Percentiles rank a stretch among this genome's conserved stretches.
Conservation (phyloP, 1,139 yeast species). For the Hyphopichia wangnamkhiaoensis region DNA sequence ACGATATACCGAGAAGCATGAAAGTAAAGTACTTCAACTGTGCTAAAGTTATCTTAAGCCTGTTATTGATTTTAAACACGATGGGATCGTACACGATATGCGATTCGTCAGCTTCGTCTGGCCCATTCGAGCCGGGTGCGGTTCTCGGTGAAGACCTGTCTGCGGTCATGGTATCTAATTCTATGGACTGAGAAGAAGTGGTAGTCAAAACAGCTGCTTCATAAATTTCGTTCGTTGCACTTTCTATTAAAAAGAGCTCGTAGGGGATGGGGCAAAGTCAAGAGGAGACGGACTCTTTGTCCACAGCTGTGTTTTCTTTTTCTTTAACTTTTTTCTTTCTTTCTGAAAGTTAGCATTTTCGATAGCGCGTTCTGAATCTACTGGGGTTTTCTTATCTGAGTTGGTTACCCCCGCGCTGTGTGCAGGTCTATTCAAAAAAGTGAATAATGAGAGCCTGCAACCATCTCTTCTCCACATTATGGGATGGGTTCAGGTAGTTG, state of each 20-base stretch:
- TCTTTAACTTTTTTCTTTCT: too few relatives aligned
- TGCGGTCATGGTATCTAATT: constrained; percentile 3
- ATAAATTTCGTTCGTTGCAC: too few relatives aligned
- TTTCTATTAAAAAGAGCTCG: too few relatives aligned
- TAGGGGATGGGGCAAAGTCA: too few relatives aligned
- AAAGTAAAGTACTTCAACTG: constrained; percentile 62
- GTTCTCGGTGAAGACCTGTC: background rate
- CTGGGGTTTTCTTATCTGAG: too few relatives aligned
- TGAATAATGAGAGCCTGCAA: too few relatives aligned
- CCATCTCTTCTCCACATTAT: too few relatives aligned
- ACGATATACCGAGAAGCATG: constrained; percentile 68
- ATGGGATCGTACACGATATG: constrained; percentile 25
- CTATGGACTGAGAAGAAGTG: background rate
- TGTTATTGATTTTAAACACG: constrained; percentile 20
- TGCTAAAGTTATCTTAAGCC: constrained; percentile 25
- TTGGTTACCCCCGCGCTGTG: background rate
- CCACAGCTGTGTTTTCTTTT: background rate
- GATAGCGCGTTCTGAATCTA: too few relatives aligned
- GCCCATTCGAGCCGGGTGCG: background rate
- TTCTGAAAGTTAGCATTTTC: too few relatives aligned
- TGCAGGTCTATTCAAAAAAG: too few relatives aligned
- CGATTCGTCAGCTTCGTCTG: background rate
- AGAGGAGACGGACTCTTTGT: too few relatives aligned
- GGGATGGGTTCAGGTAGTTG: background rate
- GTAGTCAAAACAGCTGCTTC: constrained; percentile 1